Conservation (phyloP, 2,329 filamentous ascomycete species). For the Xylariaceae sp. region DNA sequence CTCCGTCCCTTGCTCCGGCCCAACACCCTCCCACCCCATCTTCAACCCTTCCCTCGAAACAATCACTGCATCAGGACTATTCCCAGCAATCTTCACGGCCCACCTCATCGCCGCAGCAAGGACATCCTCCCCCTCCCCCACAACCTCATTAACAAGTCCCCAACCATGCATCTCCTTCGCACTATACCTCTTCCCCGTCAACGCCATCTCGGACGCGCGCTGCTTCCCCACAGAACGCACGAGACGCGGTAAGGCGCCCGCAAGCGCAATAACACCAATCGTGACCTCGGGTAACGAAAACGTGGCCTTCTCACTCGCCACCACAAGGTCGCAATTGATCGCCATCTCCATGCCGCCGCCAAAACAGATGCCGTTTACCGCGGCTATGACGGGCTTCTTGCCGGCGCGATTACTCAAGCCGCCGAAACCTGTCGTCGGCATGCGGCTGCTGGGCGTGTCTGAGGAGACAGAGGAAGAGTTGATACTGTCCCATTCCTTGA, state of each 20-base stretch:
- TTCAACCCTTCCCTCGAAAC: slow-evolving; percentile 67
- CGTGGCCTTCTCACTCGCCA: slow-evolving; percentile 52
- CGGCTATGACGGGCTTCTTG: slow-evolving; percentile 70
- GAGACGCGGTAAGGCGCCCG: slow-evolving; percentile 64
- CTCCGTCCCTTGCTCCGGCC: slow-evolving; percentile 58
- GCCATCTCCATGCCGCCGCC: slow-evolving; percentile 75
- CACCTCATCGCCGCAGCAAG: slow-evolving; percentile 55
- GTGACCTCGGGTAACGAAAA: slow-evolving; percentile 70
- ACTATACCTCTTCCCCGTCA: slow-evolving; percentile 55
- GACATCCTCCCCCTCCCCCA: slow-evolving; percentile 40
- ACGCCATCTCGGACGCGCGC: slow-evolving; percentile 65
- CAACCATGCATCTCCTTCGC: slow-evolving; percentile 57
- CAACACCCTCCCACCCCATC: slow-evolving; percentile 65
- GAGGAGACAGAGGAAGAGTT: neutral
- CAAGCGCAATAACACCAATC: slow-evolving; percentile 64
- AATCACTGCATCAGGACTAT: slow-evolving; percentile 71
- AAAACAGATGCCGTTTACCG: slow-evolving; percentile 69
- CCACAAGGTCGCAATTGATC: slow-evolving; percentile 65
- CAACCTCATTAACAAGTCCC: slow-evolving; percentile 66
- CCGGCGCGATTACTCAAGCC: slow-evolving; percentile 61
- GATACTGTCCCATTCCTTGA: slow-evolving; percentile 56
- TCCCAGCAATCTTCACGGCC: slow-evolving; percentile 56
- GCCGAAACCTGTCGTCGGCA: slow-evolving; percentile 53
- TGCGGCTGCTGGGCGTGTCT: slow-evolving; percentile 24
- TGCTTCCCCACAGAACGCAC: slow-evolving; percentile 61